These are phyloP conservation scores for Penicillium sp. DNA, from an alignment of 2,329 filamentous ascomycete species.

Conservation along the genomic window DNA sequence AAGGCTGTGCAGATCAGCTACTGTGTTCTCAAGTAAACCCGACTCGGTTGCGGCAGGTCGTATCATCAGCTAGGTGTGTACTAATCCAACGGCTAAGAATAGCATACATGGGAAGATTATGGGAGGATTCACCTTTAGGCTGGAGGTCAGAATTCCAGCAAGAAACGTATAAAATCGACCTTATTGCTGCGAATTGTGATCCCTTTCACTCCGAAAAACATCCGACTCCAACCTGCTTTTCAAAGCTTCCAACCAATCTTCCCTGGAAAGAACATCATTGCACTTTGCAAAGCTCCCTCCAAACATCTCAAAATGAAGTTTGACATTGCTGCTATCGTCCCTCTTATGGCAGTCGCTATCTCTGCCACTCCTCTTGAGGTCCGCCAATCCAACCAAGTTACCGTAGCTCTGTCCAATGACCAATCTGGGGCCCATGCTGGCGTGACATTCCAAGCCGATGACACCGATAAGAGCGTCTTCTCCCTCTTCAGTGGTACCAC, in stretches of 20 bases:
- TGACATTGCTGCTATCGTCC: not conserved
- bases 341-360: constrained; percentile 32
- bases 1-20: not conserved
- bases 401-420: constrained; percentile 15
- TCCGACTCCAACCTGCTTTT: not conserved
- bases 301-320: constrained; percentile 6
- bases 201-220: not conserved
- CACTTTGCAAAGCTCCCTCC: not conserved
- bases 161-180: not conserved
- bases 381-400: constrained; percentile 1
- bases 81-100: not conserved
- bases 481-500: constrained; percentile 8
- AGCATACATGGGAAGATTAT: not conserved
- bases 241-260: not conserved
- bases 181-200: not conserved
- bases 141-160: not conserved
- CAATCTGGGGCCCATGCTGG: constrained; percentile 10
- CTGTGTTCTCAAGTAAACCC: not conserved
- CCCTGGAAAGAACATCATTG: not conserved
- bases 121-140: no score
- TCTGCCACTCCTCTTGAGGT: constrained; percentile 7
- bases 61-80: not conserved
- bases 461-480: constrained; percentile 2
- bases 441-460: constrained; percentile 6
- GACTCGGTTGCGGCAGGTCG: not conserved